A percentile compares a stretch with the other conserved stretches of the same genome.
Conservation (phyloP, 768 basidiomycete species). For the Mycena alexandri region DNA sequence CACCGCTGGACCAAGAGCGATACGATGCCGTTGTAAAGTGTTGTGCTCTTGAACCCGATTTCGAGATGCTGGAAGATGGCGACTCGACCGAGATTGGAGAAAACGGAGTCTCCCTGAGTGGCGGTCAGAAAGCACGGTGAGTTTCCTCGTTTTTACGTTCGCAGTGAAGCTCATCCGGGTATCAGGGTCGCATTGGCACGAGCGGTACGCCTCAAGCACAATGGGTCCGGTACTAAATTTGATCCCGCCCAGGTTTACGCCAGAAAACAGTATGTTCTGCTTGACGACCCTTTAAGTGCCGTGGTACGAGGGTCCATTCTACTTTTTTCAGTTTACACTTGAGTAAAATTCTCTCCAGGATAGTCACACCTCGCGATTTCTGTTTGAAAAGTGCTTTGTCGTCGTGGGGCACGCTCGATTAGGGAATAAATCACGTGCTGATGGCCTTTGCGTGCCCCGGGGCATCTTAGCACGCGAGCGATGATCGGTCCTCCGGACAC, state of each 20-base stretch:
- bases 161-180: background rate
- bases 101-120: conserved; percentile 52
- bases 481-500: too few species aligned
- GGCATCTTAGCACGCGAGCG: too few species aligned
- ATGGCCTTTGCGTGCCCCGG: too few species aligned
- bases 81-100: conserved; percentile 76
- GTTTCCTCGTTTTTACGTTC: background rate
- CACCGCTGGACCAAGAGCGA: conserved; percentile 76
- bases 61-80: conserved; percentile 88
- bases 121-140: conserved; percentile 73
- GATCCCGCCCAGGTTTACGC: conserved; percentile 51
- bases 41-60: conserved; percentile 85
- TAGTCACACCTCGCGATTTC: conserved; percentile 62
- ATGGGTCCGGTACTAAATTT: too few species aligned
- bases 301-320: conserved; percentile 56
- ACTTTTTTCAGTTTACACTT: background rate
- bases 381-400: too few species aligned
- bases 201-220: conserved; percentile 50
- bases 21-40: conserved; percentile 82
- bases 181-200: conserved; percentile 71
- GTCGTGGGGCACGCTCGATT: too few species aligned
- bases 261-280: conserved; percentile 59
- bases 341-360: conserved; percentile 54
- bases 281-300: conserved; percentile 73
- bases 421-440: too few species aligned